These are phyloP conservation scores for Trichosporon ovoides DNA, from an alignment of 1,284 basidiomycete species.

Conservation along the genomic window DNA sequence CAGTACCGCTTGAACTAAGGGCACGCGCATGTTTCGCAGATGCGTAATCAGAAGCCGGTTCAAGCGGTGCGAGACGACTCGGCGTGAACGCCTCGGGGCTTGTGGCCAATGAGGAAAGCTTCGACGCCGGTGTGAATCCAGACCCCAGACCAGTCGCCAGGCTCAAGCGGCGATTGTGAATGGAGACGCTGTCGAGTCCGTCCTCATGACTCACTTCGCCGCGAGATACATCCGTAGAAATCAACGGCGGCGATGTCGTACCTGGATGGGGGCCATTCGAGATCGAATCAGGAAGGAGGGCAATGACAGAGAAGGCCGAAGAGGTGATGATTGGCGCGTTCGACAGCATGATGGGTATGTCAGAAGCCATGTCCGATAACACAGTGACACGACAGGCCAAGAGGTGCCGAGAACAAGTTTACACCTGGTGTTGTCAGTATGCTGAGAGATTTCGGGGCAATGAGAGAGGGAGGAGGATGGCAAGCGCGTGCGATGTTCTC, in stretches of 20 bases:
- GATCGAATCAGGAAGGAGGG: slow-evolving; percentile 31
- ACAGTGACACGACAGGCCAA: too few species aligned
- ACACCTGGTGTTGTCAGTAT: not conserved
- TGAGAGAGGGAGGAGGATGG: too few species aligned
- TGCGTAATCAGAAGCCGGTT: not conserved
- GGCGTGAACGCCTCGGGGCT: not conserved
- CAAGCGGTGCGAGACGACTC: not conserved
- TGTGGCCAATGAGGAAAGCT: not conserved
- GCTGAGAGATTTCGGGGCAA: too few species aligned
- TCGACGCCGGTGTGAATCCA: slow-evolving; percentile 19
- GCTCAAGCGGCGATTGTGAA: slow-evolving; percentile 33
- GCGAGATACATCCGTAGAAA: slow-evolving; percentile 3
- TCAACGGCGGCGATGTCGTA: not conserved
- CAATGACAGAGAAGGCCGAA: slow-evolving; percentile 28
- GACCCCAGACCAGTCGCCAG: slow-evolving; percentile 36
- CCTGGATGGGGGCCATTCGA: not conserved
- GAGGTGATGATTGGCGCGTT: slow-evolving; percentile 4
- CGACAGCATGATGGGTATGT: not conserved
- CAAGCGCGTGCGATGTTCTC: too few species aligned
- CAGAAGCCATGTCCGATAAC: not conserved
- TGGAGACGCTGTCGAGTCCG: slow-evolving; percentile 7
- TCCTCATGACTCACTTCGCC: slow-evolving; percentile 8
- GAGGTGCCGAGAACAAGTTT: not conserved
- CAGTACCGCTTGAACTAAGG: not conserved
- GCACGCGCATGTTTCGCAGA: not conserved